These are phyloP conservation scores for Delphinella strobiligena DNA, from an alignment of 2,329 filamentous ascomycete genomes.

Conservation along the genomic window DNA sequence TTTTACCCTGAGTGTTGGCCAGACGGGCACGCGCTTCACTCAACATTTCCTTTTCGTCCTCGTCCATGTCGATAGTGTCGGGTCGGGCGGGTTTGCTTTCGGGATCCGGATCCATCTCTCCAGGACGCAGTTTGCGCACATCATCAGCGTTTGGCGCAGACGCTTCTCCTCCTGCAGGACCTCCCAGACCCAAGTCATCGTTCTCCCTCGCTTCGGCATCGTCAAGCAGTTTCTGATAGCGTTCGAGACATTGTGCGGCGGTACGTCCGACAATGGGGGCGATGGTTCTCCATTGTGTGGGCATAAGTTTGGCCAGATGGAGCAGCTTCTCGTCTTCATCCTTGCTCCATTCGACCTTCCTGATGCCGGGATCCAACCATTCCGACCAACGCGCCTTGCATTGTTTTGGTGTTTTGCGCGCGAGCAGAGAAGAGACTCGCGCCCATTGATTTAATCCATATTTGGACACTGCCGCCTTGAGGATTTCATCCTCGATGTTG, in stretches of 20 bases:
- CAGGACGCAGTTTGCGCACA: constrained; percentile 68
- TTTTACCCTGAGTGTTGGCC: constrained; percentile 97
- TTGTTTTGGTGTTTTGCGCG: constrained; percentile 95
- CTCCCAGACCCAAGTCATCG: constrained; percentile 67
- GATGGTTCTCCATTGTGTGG: constrained; percentile 97
- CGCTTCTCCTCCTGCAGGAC: constrained; percentile 76
- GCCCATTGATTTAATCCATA: constrained; percentile 97
- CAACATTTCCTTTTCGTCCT: constrained; percentile 99
- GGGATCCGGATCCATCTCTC: constrained; percentile 92
- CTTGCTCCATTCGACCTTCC: constrained; percentile 97
- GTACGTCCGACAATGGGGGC: constrained; percentile 93
- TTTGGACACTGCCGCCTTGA: constrained; percentile 89
- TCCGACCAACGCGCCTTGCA: constrained; percentile 98
- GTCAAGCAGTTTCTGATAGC: constrained; percentile 91
- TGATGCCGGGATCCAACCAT: constrained; percentile 95
- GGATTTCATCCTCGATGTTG: constrained; percentile 80
- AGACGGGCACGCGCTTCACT: constrained; percentile 92
- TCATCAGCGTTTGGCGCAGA: constrained; percentile 85
- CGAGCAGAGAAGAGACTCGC: constrained; percentile 90
- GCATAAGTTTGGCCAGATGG: constrained; percentile 95
- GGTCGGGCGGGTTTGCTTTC: constrained; percentile 92
- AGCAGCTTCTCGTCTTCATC: constrained; percentile 97
- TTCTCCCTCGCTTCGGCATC: constrained; percentile 86
- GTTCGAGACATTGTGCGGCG: constrained; percentile 91
- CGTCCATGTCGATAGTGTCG: constrained; percentile 94